These are phyloP conservation scores for Elongisporangium prolatum DNA, from an alignment of 352 stramenopile genomes.

Conservation along the genomic window DNA sequence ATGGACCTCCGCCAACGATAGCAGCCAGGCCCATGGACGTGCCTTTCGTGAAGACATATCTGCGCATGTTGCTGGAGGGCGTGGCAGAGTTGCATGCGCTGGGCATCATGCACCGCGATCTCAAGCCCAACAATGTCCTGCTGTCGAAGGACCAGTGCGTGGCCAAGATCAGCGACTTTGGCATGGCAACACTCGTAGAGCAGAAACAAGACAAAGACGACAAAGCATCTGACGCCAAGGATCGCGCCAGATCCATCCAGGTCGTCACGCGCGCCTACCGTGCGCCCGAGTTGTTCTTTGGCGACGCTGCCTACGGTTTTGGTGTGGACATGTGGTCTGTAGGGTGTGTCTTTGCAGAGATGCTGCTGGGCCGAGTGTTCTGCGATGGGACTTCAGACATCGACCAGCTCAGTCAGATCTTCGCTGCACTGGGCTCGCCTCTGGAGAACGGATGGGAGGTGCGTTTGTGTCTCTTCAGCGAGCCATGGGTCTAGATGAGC, in stretches of 20 bases:
- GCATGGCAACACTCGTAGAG: conserved; percentile 50
- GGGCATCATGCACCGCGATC: conserved; percentile 65
- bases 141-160: conserved; percentile 31
- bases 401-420: conserved; percentile 76
- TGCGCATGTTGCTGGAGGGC: conserved; percentile 60
- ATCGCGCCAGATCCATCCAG: conserved; percentile 37
- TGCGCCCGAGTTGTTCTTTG: conserved; percentile 76
- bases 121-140: conserved; percentile 83
- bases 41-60: conserved; percentile 58
- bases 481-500: neutral
- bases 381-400: conserved; percentile 75
- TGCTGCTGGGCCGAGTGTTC: conserved; percentile 53
- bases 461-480: neutral
- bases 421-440: conserved; percentile 54
- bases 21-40: conserved; percentile 34
- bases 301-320: conserved; percentile 47
- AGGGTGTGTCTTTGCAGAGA: conserved; percentile 77
- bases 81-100: conserved; percentile 54
- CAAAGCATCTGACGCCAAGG: neutral
- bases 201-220: conserved; percentile 10
- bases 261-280: conserved; percentile 74
- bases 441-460: conserved; percentile 55
- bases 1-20: conserved; percentile 11
- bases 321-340: conserved; percentile 77
- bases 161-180: conserved; percentile 81